Evolutionary conservation across 768 basidiomycete genomes (phyloP), one percentile per base, ranked within the genome.

Genomic region (Panaeolus papilionaceus): DNA sequence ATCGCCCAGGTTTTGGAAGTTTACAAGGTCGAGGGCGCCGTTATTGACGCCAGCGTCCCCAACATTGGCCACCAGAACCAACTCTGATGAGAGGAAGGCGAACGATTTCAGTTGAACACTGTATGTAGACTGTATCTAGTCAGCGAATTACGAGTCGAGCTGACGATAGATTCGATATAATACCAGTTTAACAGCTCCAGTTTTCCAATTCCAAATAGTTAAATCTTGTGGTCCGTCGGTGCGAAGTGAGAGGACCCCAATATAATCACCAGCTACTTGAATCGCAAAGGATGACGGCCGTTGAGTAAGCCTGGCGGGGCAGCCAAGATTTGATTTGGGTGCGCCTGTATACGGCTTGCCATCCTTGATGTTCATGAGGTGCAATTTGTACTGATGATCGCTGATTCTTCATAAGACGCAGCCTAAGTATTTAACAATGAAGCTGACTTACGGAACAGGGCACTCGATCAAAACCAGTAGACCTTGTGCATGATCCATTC

Each of bases 161-260:
- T 10, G 14, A 58, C 3, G 33, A 16, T n/a, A 11, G 28, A 33
- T 12, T 9, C 12, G 28, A 58, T 33, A 33, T 3, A 58, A 12
- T 37, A 92, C 90, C 69, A 84, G 66, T 70, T 87, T 73, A 8
- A 79, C 73, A 7, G 74, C 70, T 5, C 88, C 88, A 4, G 84
- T 87, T 72, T 85, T 86, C 91, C 90, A 92, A 66, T 92, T 84
- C 89, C 89, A 92, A 23, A 89, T 77, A n/a, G 84, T 76, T 9
- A 91, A 73, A 69, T 88, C 85, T 33, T 81, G 84, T 61, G 80
- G 82, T 54, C 78, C 79, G 38, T 73, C 72, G 4, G 65, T 67
- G 44, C 66, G 65, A 75, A 76, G 63, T 79, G 68, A 64, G 86
- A 86, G 78, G 45, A 91, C 74, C 12, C 82, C 87, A 16, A 92